Evolutionary conservation across 2,329 filamentous ascomycete genomes (phyloP).

Genomic region (Aspergillus thermomutatus): DNA sequence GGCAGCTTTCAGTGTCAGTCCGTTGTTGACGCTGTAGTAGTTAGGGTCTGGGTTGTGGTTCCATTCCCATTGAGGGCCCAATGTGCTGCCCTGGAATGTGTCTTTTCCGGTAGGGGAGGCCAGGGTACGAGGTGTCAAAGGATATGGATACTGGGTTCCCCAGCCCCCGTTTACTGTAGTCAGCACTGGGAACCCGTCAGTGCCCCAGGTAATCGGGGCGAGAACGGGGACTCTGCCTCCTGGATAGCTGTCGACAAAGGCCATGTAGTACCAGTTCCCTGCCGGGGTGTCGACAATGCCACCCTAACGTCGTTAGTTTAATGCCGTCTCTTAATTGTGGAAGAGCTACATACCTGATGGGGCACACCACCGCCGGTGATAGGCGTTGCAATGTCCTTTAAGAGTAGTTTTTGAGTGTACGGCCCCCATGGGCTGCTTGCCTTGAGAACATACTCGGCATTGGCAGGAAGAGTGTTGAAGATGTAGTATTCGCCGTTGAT

Average conservation of each 20-base stretch:
- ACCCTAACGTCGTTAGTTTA: conserved; percentile 28
- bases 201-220: conserved; percentile 52
- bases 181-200: conserved; percentile 52
- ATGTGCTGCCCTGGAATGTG: conserved; percentile 40
- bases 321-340: background rate
- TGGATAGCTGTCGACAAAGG: conserved; percentile 56
- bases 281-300: conserved; percentile 51
- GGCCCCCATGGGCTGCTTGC: conserved; percentile 51
- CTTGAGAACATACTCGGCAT: conserved; percentile 50
- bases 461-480: conserved; percentile 47
- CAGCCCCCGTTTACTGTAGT: conserved; percentile 46
- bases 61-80: conserved; percentile 56
- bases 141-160: conserved; percentile 33
- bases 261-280: conserved; percentile 59
- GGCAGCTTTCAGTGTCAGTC: conserved; percentile 48
- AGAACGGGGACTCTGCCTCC: conserved; percentile 56
- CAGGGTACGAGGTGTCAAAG: conserved; percentile 29
- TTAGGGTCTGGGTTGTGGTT: conserved; percentile 58
- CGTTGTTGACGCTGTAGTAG: conserved; percentile 45
- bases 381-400: conserved; percentile 46
- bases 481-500: conserved; percentile 57
- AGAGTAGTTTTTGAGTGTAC: conserved; percentile 44
- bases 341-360: conserved; percentile 41
- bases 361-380: conserved; percentile 45
- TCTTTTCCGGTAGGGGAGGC: conserved; percentile 43